These are phyloP conservation scores for Tuber magnatum DNA, from an alignment of 495 filamentous ascomycete genomes.

Conservation along the genomic window DNA sequence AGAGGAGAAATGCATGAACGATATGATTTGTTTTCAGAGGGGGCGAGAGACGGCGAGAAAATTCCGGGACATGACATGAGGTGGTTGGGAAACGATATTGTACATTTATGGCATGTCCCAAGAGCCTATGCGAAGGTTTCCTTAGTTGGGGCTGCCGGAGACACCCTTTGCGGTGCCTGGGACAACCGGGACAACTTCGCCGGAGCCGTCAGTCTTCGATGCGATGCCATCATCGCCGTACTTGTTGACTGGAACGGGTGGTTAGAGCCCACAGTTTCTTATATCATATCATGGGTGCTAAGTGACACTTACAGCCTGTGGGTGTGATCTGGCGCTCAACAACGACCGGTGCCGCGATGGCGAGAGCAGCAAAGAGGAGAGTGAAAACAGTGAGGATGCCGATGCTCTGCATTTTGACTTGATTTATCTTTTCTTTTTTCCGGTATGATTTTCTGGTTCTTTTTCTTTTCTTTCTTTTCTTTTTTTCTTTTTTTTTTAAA, in stretches of 20 bases:
- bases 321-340: slow-evolving; percentile 19
- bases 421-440: slow-evolving; percentile 20
- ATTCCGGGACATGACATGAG: neutral
- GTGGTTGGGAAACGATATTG: slow-evolving; percentile 6
- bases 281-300: too few relatives aligned
- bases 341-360: slow-evolving; percentile 22
- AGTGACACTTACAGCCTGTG: slow-evolving; percentile 16
- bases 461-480: neutral
- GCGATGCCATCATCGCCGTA: slow-evolving; percentile 25
- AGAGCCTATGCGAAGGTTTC: neutral
- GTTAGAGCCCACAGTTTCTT: slow-evolving; percentile 7
- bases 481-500: neutral
- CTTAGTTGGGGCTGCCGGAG: slow-evolving; percentile 7
- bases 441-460: neutral
- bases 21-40: neutral
- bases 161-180: slow-evolving; percentile 13
- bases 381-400: slow-evolving; percentile 24
- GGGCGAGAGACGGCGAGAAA: neutral
- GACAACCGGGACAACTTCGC: slow-evolving; percentile 11
- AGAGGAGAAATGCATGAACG: neutral
- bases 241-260: slow-evolving; percentile 14
- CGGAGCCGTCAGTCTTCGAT: slow-evolving; percentile 21
- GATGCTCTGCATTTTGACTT: slow-evolving; percentile 22
- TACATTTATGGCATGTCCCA: slow-evolving; percentile 5
- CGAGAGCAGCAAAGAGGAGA: slow-evolving; percentile 24